These are phyloP conservation scores for Ormosia emarginata DNA, from an alignment of 306 rosid species.

Conservation along the genomic window DNA sequence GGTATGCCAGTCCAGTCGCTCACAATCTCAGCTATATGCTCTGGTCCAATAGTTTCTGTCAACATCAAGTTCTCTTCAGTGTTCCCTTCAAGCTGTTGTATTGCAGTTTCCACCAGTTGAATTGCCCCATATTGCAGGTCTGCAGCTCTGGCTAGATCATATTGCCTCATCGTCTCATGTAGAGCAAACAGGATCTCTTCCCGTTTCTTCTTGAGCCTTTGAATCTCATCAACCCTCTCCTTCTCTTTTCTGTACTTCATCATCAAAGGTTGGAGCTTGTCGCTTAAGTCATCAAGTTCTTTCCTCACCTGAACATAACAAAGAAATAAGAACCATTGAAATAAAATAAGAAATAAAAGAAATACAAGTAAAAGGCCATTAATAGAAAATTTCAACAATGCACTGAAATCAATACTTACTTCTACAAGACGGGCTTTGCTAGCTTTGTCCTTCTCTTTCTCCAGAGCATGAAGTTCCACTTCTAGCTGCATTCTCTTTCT, in stretches of 20 bases:
- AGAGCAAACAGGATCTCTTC: slow-evolving; percentile 78
- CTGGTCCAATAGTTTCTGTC: slow-evolving; percentile 87
- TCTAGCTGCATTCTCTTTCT: slow-evolving; percentile 82
- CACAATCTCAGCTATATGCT: slow-evolving; percentile 86
- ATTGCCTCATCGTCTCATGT: slow-evolving; percentile 84
- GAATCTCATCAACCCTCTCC: slow-evolving; percentile 73
- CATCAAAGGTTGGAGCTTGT: slow-evolving; percentile 85
- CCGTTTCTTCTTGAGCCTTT: slow-evolving; percentile 71
- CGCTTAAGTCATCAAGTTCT: slow-evolving; percentile 85
- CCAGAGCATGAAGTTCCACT: slow-evolving; percentile 81
- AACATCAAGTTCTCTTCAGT: slow-evolving; percentile 71
- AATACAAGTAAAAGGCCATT: no score
- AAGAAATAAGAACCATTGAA: not conserved
- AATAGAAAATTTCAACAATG: no score
- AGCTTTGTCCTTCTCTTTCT: slow-evolving; percentile 86
- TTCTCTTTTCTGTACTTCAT: slow-evolving; percentile 89
- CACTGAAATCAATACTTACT: slow-evolving; percentile 30
- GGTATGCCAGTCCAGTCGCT: slow-evolving; percentile 99
- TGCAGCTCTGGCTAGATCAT: slow-evolving; percentile 87
- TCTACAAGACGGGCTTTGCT: slow-evolving; percentile 93
- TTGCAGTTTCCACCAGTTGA: slow-evolving; percentile 76
- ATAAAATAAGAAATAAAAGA: no score
- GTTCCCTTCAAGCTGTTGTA: slow-evolving; percentile 66
- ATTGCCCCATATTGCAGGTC: slow-evolving; percentile 86
- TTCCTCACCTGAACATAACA: slow-evolving; percentile 52